Base-by-base conservation (phyloP, 2,329 filamentous ascomycete genomes). In the Colletotrichum brevisporum region DNA sequence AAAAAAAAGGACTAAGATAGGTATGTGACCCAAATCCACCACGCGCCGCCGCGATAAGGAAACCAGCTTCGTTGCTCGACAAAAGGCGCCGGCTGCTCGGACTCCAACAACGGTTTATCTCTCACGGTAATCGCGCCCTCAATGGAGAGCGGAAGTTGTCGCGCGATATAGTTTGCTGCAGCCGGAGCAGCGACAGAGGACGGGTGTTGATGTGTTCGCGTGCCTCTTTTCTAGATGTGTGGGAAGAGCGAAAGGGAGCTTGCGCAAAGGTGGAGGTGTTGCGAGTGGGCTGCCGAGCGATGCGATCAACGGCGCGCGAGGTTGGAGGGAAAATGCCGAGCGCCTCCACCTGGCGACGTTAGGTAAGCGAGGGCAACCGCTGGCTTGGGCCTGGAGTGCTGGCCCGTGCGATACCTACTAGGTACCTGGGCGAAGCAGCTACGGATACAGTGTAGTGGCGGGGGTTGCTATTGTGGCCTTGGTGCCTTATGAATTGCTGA, bases 181-280 rank as follows among this genome's bases (percentile, higher is more conserved):
- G 26, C 31, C 43, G 52, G n/a, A 47, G 50, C 50, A 59, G 43
- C 5, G 54, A 54, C n/a, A 24, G 61, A 24, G 36, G 5, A 54
- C 48, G 24, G 53, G 9, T 24, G 50, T 10, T 43, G 55, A 47
- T 41, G 43, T 60, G 26, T 60, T 69, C 63, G 67, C 63, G 62
- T 69, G 67, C 26, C 51, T 55, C 63, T 61, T 69, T 69, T 69
- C 43, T 52, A 50, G 50, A 21, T 48, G 62, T 61, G 67, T 57
- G 62, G 51, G 36, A 36, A 39, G 51, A 56, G 67, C 36, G 16
- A 41, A 60, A 69, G 67, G 55, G 45, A 69, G 67, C 67, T 69
- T 61, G 67, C 67, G 67, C 67, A 69, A 67, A 69, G 67, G 67
- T 69, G 67, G 67, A 69, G 67, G 67, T 61, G 56, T 60, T 60